Evolutionary conservation across 225 moss, liverwort and hornwort genomes (phyloP).

Genomic region (Climacium dendroides): DNA sequence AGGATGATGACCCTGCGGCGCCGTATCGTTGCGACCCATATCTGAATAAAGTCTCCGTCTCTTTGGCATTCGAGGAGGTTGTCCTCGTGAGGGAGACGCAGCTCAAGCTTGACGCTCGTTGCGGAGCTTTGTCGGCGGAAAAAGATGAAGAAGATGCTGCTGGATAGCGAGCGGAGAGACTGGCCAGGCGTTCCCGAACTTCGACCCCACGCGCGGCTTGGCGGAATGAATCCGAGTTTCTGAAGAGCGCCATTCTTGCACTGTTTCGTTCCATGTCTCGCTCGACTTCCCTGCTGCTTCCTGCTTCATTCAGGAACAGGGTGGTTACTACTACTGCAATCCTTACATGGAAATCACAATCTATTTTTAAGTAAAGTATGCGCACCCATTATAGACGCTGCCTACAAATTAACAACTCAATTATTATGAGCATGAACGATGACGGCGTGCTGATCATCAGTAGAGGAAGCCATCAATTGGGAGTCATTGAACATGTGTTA

Average conservation of each 20-base stretch:
- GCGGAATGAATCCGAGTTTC: slow-evolving; percentile 26
- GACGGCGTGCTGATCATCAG: neutral
- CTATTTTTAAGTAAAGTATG: neutral
- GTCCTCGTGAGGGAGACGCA: slow-evolving; percentile 21
- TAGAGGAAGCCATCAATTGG: neutral
- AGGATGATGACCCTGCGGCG: neutral
- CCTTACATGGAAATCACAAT: neutral
- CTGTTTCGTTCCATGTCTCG: slow-evolving; percentile 4
- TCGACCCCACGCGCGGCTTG: slow-evolving; percentile 34
- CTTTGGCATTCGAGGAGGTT: neutral
- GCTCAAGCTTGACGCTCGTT: slow-evolving; percentile 3
- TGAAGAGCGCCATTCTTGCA: slow-evolving; percentile 9
- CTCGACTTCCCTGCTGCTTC: slow-evolving; percentile 9
- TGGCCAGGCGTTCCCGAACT: slow-evolving; percentile 19
- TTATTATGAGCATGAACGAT: neutral
- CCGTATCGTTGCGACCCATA: slow-evolving; percentile 12
- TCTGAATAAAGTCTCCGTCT: neutral
- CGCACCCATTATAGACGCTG: neutral
- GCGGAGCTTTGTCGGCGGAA: neutral
- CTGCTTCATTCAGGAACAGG: neutral
- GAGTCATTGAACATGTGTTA: neutral
- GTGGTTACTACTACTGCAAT: neutral
- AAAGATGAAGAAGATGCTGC: neutral
- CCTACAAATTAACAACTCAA: neutral
- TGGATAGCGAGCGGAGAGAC: slow-evolving; percentile 18